Conservation (phyloP, 306 rosid genomes). For the apple (Malus domestica) region DNA sequence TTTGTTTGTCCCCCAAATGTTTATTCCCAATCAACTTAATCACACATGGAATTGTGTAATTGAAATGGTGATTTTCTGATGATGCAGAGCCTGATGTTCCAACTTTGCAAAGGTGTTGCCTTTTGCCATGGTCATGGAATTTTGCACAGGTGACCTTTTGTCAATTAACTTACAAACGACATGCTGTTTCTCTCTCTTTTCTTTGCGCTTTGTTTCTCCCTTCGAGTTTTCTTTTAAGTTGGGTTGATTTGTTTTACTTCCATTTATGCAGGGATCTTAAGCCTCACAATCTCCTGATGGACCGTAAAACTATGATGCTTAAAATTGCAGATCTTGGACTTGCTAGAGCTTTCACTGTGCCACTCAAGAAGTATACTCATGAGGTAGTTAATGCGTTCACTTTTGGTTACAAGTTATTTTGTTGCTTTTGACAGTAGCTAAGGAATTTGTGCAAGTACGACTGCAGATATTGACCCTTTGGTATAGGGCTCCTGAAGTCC, state of each 20-base stretch:
- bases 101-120: constrained; percentile 95
- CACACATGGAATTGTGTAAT: neutral
- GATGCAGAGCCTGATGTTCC: constrained; percentile 74
- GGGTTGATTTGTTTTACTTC: neutral
- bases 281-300: constrained; percentile 95
- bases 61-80: neutral
- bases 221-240: neutral
- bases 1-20: neutral
- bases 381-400: constrained; percentile 38
- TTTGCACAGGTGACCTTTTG: constrained; percentile 54
- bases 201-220: neutral
- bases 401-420: neutral
- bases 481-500: constrained; percentile 98
- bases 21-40: neutral
- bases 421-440: neutral
- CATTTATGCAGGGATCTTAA: constrained; percentile 60
- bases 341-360: constrained; percentile 87
- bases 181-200: neutral
- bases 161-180: neutral
- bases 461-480: constrained; percentile 79
- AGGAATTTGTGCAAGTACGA: neutral
- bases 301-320: constrained; percentile 69
- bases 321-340: constrained; percentile 95
- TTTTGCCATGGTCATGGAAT: constrained; percentile 97
- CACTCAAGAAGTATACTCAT: constrained; percentile 90